A percentile compares a stretch with the other conserved stretches of the same genome.
Conservation (phyloP, 805 yeast genomes). For the Saccharomycopsis sp. region DNA sequence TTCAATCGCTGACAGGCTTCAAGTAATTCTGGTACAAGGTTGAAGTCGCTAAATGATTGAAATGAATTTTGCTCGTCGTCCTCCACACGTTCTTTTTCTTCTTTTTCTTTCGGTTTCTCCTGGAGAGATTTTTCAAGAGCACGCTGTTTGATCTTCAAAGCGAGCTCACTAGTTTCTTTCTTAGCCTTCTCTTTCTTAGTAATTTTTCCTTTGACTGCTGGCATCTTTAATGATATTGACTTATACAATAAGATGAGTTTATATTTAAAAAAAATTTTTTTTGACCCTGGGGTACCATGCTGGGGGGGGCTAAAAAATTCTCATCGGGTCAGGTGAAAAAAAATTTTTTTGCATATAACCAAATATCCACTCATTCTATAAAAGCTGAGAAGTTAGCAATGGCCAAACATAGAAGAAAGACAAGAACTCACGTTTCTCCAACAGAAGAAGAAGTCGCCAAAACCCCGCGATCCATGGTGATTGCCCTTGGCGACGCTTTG, state of each 20-base stretch:
- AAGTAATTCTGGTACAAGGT: constrained; percentile 68
- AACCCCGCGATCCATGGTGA: constrained; percentile 91
- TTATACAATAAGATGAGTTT: not conserved
- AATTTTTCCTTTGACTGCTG: constrained; percentile 3
- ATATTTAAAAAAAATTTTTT: not conserved
- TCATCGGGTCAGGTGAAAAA: not conserved
- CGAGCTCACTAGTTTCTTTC: constrained; percentile 39
- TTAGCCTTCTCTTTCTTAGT: constrained; percentile 25
- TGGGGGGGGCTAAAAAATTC: too few relatives aligned
- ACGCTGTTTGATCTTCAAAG: constrained; percentile 46
- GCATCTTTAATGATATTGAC: not conserved
- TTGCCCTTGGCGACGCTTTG: constrained; percentile 71
- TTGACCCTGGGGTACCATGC: too few relatives aligned
- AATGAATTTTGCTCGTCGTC: constrained; percentile 21
- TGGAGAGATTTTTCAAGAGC: constrained; percentile 27
- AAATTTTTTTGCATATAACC: not conserved
- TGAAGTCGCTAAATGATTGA: constrained; percentile 47
- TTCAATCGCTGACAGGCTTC: constrained; percentile 74
- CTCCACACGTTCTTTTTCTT: constrained; percentile 22
- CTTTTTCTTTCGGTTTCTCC: constrained; percentile 8
- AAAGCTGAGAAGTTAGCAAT: constrained; percentile 26
- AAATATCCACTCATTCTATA: not conserved
- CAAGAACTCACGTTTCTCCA: constrained; percentile 73
- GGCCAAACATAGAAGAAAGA: constrained; percentile 57
- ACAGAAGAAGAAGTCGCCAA: constrained; percentile 61